Evolutionary conservation across 176 grass and related monocot genomes (phyloP).

Genomic region (Eleusine coracana): DNA sequence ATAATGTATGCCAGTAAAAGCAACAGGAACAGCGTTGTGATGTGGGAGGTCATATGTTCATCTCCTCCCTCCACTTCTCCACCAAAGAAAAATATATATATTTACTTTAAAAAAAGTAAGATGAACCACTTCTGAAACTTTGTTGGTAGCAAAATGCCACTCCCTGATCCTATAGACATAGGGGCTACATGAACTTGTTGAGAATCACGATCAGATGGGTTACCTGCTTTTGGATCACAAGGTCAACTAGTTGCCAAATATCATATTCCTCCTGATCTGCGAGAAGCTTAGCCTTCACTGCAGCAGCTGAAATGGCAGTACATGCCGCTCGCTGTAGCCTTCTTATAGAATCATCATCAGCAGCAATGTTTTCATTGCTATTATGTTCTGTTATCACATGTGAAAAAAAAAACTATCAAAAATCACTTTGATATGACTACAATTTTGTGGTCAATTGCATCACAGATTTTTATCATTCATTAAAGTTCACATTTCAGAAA

Average conservation of each 20-base stretch:
- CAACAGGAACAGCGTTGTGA: background rate
- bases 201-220: background rate
- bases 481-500: constrained; percentile 6
- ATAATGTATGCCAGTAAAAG: background rate
- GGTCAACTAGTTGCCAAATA: constrained; percentile 49
- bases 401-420: constrained; percentile 12
- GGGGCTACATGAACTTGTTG: background rate
- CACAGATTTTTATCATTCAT: background rate
- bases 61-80: background rate
- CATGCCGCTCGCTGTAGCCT: constrained; percentile 68
- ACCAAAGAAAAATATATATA: background rate
- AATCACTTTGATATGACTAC: background rate
- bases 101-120: background rate
- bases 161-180: background rate
- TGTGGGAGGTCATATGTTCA: background rate
- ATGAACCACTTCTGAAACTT: background rate
- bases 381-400: constrained; percentile 43
- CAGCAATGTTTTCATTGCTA: constrained; percentile 34
- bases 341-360: constrained; percentile 17
- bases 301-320: constrained; percentile 69
- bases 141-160: background rate
- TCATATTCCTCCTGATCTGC: constrained; percentile 67
- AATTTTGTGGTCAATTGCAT: background rate
- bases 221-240: constrained; percentile 73
- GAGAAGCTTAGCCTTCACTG: constrained; percentile 77